Base-by-base conservation (phyloP, 805 yeast species). In the Wickerhamomyces chaumierensis region DNA sequence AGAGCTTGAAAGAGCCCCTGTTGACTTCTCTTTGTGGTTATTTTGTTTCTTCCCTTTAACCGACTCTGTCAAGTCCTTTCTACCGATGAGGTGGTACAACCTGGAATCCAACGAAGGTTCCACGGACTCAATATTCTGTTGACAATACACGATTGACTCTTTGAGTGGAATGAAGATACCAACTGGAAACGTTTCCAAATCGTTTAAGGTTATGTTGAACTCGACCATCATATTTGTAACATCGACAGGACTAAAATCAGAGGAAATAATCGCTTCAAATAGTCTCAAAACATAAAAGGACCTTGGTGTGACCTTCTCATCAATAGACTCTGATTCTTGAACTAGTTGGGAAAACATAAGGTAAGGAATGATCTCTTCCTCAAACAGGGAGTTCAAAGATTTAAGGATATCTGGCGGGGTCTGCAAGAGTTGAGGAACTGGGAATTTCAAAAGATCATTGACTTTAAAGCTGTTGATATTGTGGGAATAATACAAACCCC, bases 151-250 rank as follows among this genome's bases (percentile, higher is more conserved):
- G 15, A 81, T 57, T 1, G 77, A 70, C 42, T 77, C 86, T 44
- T 73, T 73, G 36, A 88, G 56, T 1, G 94, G 85, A 4, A 81
- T 56, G 25, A 70, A 58, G 1, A 87, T 63, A 0, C 95, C 95
- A 3, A 75, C 58, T 0, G 95, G 95, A 47, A 69, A 81, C 0
- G 86, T 71, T 32, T 81, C 83, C 5, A 86, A 55, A 36, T 70
- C 75, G 4, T 60, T 56, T 16, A 61, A 51, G 1, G 67, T 62
- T 16, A 85, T 68, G 4, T 69, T 71, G 42, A 71, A 69, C 27
- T 74, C 78, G 9, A 70, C 70, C 69, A 85, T 69, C 50, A 79
- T 58, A 42, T 71, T 75, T 2, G 83, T 70, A 19, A 85, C 66
- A 41, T 77, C 76, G 11, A 56, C 61, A 0, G 73, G 61, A 0